Base-by-base conservation (phyloP, 2,329 filamentous ascomycete genomes). In the Diaporthe australafricana region DNA sequence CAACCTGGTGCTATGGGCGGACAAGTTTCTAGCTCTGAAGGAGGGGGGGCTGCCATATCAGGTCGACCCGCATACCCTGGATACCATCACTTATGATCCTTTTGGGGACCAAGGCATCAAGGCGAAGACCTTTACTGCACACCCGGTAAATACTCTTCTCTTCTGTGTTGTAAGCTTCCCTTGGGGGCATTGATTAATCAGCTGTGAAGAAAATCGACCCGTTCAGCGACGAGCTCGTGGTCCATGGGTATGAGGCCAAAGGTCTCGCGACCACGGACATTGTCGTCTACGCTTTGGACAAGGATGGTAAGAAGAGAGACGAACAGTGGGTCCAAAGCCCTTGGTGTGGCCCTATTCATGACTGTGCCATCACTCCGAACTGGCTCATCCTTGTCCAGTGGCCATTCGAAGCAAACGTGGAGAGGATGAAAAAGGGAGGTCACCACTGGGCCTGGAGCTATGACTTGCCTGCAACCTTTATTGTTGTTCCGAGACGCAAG, bases 1-100 rank as follows among this genome's bases (percentile, higher is more conserved):
- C 0, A 88, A 88, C 70, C 76, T 88, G 4, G 76, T 87, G 1
- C 83, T 81, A 71, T 87, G 83, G 80, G 78, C 82, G 20, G 84
- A 83, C 0, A 80, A 84, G 7, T 75, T 87, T 38, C 77, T 86
- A 2, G 84, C 84, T 0, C 78, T 79, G 47, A 87, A 87, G 73
- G 86, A 88, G 50, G 79, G 81, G 63, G 75, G 77, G 0, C 79
- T 78, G 1, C 81, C 82, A 1, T 83, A 80, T 70, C 77, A 79
- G 0, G 75, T 83, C 73, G 79, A 83, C 63, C 81, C 81, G 0
- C 30, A 73, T 6, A 82, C 80, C 1, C 71, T 83, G 3, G 81
- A 81, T 52, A 83, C 81, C 0, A 78, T 77, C 8, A 78, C 78
- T 1, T 74, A 78, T 6, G 80, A 83, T 73, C 79, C 81, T 47